Base-by-base conservation (phyloP, 1,139 yeast species). In the Zhuliangozyma blackwelliae region DNA sequence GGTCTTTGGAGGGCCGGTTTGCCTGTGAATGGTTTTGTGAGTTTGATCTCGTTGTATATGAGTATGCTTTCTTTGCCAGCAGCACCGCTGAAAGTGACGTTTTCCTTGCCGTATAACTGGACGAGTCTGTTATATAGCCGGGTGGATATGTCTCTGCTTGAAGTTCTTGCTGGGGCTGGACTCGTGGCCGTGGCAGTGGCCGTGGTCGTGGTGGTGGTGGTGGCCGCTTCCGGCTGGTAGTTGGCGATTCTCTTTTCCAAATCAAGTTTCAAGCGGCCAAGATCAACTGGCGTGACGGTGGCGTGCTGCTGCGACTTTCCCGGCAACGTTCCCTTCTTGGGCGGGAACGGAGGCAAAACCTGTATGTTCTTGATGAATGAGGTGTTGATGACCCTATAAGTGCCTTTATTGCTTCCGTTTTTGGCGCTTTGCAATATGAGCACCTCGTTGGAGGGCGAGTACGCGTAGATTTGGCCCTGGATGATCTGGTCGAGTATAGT, bases 401-500 rank as follows among this genome's bases (percentile, higher is more conserved):
- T 20, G 51, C 44, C 25, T 43, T 52, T 41, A 27, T 20, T 31
- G 10, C 23, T 11, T 13, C 6, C 13, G 10, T 19, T 11, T 13
- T 4, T 11, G 57, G 50, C 34, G 43, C 44, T 50, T 43, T 43
- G 57, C 46, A 55, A 45, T 2, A 38, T 36, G 20, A 46, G 27
- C 9, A 61, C 49, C 34, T 53, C 58, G 38, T 59, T 54, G 9
- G 52, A 50, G 8, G 59, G 43, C 5, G 65, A 77, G 54, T 74
- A 80, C 7, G 88, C 73, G 55, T 79, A 82, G 27, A 85, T 72
- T 29, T 72, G 63, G 2, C 94, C 95, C 10, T 66, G 65, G 38
- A 79, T 67, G 9, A 67, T 64, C 32, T 72, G 71, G 51, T 82
- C 89, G 34, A 79, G 62, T 9, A 74, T 63, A 33, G 85, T 83